These are phyloP conservation scores for Botrytis pseudocinerea DNA, from an alignment of 2,329 filamentous ascomycete species.

Conservation along the genomic window DNA sequence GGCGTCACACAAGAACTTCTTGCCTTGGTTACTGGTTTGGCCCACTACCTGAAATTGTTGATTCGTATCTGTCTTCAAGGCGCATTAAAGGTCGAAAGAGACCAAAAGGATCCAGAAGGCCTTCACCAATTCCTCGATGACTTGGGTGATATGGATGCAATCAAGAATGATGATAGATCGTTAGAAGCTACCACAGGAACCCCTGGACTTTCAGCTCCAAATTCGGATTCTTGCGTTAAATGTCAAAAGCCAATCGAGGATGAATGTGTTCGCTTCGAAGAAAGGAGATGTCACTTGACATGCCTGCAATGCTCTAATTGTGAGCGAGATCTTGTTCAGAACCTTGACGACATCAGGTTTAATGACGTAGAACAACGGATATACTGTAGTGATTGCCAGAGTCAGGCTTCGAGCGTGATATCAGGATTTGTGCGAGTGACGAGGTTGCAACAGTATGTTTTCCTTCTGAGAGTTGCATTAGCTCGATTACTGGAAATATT, in stretches of 20 bases:
- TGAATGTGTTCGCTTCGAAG: slow-evolving; percentile 76
- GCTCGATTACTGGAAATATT: slow-evolving; percentile 86
- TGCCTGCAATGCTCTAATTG: slow-evolving; percentile 75
- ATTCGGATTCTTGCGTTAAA: slow-evolving; percentile 79
- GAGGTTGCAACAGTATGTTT: slow-evolving; percentile 91
- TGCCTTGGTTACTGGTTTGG: slow-evolving; percentile 92
- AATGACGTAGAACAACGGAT: slow-evolving; percentile 67
- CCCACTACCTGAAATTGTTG: slow-evolving; percentile 95
- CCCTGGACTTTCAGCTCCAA: slow-evolving; percentile 66
- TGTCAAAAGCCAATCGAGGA: slow-evolving; percentile 92
- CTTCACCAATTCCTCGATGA: slow-evolving; percentile 82
- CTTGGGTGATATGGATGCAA: slow-evolving; percentile 76
- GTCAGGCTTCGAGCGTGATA: slow-evolving; percentile 53
- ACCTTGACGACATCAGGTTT: slow-evolving; percentile 69
- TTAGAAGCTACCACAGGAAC: slow-evolving; percentile 66
- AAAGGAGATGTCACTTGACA: slow-evolving; percentile 78
- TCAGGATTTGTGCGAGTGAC: slow-evolving; percentile 73
- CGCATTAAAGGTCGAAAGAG: slow-evolving; percentile 84
- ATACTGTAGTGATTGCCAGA: slow-evolving; percentile 69
- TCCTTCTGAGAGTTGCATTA: slow-evolving; percentile 86
- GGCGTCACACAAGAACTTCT: slow-evolving; percentile 97
- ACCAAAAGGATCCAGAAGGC: slow-evolving; percentile 71
- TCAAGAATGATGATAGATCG: slow-evolving; percentile 70
- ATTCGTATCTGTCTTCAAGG: slow-evolving; percentile 97
- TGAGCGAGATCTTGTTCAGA: slow-evolving; percentile 67